These are phyloP conservation scores for Diutina ranongensis DNA, from an alignment of 1,139 yeast species.

Conservation along the genomic window DNA sequence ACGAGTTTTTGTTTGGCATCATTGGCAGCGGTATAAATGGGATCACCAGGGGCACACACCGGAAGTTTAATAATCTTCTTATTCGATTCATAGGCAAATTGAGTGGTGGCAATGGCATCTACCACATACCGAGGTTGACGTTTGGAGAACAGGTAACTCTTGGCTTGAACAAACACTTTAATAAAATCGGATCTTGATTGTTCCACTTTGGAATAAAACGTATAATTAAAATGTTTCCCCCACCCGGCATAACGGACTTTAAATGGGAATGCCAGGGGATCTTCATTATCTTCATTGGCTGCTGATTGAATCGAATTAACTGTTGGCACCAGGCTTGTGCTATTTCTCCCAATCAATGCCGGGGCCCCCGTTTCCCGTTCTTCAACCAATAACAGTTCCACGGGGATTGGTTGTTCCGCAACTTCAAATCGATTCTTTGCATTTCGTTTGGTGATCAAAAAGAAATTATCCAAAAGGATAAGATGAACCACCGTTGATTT, in stretches of 20 bases:
- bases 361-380: constrained; percentile 18
- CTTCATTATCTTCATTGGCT: constrained; percentile 21
- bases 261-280: constrained; percentile 27
- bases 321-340: constrained; percentile 5
- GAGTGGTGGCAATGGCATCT: constrained; percentile 42
- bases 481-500: constrained; percentile 40
- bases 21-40: neutral
- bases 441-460: constrained; percentile 50
- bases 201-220: constrained; percentile 43
- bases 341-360: neutral
- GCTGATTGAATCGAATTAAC: neutral
- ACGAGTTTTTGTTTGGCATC: neutral
- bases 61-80: constrained; percentile 48
- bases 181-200: constrained; percentile 56
- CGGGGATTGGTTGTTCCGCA: constrained; percentile 48
- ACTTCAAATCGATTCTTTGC: constrained; percentile 25
- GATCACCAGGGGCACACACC: constrained; percentile 19
- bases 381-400: constrained; percentile 47
- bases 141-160: constrained; percentile 36
- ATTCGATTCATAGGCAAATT: constrained; percentile 52
- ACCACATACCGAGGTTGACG: constrained; percentile 46
- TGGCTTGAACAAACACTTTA: constrained; percentile 40
- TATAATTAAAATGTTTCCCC: constrained; percentile 33
- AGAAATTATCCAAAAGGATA: constrained; percentile 60
- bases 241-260: constrained; percentile 35